Evolutionary conservation across 1,139 yeast genomes (phyloP), one percentile per base, ranked within the genome.

Genomic region (Eremothecium gossypii): DNA sequence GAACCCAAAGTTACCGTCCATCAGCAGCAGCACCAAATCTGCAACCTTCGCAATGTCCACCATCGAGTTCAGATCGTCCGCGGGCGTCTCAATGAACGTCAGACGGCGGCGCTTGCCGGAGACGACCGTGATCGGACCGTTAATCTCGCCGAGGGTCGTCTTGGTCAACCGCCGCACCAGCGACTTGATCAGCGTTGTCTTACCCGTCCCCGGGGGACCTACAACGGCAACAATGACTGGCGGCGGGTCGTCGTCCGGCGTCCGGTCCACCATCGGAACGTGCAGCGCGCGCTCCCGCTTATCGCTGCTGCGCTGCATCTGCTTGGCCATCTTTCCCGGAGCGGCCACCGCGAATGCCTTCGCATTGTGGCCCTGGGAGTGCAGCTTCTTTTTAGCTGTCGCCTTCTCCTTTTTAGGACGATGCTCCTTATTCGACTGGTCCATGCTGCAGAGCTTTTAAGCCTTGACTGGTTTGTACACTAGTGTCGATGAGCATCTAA

Each of bases 191-290:
- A 93, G 71, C 0, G 98, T 91, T 13, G 96, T 78, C 61, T 93
- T 93, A 50, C 99, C 99, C 1, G 97, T 91, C 8, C 99, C 99
- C 7, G 96, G 96, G 8, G 99, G 99, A 0, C 99, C 99, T 12
- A 91, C 96, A 6, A 91, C 95, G 0, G 96, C 96, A 30, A 93
- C 86, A 44, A 93, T 80, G 17, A 91, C 83, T 42, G 98, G 98
- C 30, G 98, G 97, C 1, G 98, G 96, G 57, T 83, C 93, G 55
- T 89, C 96, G 44, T 91, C 98, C 0, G 98, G 97, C 0, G 97
- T 87, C 55, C 98, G 73, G 59, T 91, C 96, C 41, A 91, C 83
- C 96, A 91, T 87, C 11, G 98, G 98, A 27, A 89, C 96, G 70
- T 91, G 98, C 57, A 83, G 73, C 60, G 79, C 83, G 60, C 75